Base-by-base conservation (phyloP, 1,284 basidiomycete genomes). In the Cronartium quercuum region DNA sequence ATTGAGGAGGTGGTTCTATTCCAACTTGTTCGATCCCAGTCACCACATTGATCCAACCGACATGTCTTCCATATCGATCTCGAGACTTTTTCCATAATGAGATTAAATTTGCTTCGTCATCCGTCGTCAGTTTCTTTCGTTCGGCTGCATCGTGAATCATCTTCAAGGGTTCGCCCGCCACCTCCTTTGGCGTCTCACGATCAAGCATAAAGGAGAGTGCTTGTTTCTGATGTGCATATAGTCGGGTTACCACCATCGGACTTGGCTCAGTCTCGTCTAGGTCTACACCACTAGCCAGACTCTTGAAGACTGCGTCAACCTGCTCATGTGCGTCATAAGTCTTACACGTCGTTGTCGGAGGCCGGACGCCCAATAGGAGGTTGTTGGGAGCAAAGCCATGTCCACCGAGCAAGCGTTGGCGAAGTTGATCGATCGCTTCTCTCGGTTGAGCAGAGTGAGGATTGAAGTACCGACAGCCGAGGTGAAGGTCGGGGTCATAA, bases 221-320 rank as follows among this genome's bases (percentile, higher is more conserved):
- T 82, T 96, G 95, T 84, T 95, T 95, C 84, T 99, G 96, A 84
- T 99, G 96, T 18, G 94, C 91, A 82, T 98, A 98, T 7, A 99
- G 85, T 60, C 83, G 86, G n/a, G 96, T 96, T 42, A 88, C 89
- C 76, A 98, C 88, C 79, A 92, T 88, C n/a, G 86, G 83, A 61
- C 91, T 85, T 70, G 94, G 88, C 81, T 94, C 89, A 15, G 91
- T 91, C 82, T 95, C 91, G 15, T 85, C 83, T 29, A 98, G 84
- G 78, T 95, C 93, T 77, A 91, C 91, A 34, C 92, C 94, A 78
- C 88, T 88, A 80, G 89, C 89, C 78, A 98, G 81, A 79, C 86
- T 92, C 83, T 91, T 90, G 84, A 98, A 98, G 7, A 98, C 85
- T 78, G 94, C 90, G 77, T 98, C 94, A 18, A 97, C 90, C 81